These are phyloP conservation scores for Tuber microsphaerosporum DNA, from an alignment of 495 filamentous ascomycete genomes.

Conservation along the genomic window DNA sequence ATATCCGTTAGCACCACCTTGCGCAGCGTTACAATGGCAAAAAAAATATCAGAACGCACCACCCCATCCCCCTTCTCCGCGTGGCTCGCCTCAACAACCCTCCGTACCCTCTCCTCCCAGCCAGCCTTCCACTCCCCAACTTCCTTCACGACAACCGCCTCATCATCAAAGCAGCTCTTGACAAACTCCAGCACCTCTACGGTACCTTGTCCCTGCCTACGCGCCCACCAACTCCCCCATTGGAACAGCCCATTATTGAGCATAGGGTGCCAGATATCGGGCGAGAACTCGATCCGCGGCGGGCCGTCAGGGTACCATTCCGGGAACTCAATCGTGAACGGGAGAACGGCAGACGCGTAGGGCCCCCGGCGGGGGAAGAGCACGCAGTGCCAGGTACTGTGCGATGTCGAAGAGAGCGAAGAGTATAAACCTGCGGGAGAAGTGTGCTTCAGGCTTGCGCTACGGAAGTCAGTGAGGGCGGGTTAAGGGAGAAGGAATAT, in stretches of 20 bases:
- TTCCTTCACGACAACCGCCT: slow-evolving; percentile 50
- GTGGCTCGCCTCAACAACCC: slow-evolving; percentile 17
- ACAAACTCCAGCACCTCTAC: slow-evolving; percentile 71
- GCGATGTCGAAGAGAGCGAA: slow-evolving; percentile 71
- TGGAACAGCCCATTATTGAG: slow-evolving; percentile 80
- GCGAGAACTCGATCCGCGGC: slow-evolving; percentile 76
- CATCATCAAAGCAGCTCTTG: slow-evolving; percentile 70
- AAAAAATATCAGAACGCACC: slow-evolving; percentile 10
- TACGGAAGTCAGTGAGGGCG: slow-evolving; percentile 41
- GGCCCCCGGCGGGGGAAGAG: slow-evolving; percentile 83
- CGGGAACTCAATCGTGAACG: slow-evolving; percentile 84
- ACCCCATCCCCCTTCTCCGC: slow-evolving; percentile 22
- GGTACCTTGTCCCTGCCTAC: slow-evolving; percentile 44
- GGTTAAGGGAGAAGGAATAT: background rate
- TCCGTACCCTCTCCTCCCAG: slow-evolving; percentile 26
- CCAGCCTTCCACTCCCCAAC: slow-evolving; percentile 11
- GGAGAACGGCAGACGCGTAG: slow-evolving; percentile 77
- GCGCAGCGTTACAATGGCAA: background rate
- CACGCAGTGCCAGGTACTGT: slow-evolving; percentile 76
- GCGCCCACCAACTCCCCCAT: slow-evolving; percentile 48
- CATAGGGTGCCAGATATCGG: slow-evolving; percentile 90
- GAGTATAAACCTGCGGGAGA: slow-evolving; percentile 81
- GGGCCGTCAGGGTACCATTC: slow-evolving; percentile 68
- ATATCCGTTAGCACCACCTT: slow-evolving; percentile 9
- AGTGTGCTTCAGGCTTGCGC: slow-evolving; percentile 70